Base-by-base conservation (phyloP, 2,329 filamentous ascomycete genomes). In the Nothomitra cinnamomea region DNA sequence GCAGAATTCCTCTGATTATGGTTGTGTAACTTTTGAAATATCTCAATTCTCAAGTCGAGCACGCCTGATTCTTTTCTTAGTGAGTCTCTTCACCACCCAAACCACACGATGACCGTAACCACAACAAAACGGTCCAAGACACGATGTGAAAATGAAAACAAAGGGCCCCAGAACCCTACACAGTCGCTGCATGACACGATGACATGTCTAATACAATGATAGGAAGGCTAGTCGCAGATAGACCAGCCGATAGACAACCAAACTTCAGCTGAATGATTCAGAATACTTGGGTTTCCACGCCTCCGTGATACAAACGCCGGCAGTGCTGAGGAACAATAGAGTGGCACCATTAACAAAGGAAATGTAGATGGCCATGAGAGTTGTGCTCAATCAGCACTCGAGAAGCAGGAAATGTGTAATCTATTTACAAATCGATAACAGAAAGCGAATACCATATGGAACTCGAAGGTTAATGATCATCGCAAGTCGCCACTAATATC, bases 401-500 rank as follows among this genome's bases (percentile, higher is more conserved):
- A 22, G 17, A 35, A 15, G 17, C 19, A 17, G 12, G 10, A 49
- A 35, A 13, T n/a, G 25, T 35, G 24, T n/a, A 35, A 35, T 25
- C 19, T 49, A 49, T 49, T 32, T 49, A 49, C 45, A 49, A 17
- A 49, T 49, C 32, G 19, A 22, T 24, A 24, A 49, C 24, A 49
- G 45, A 35, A 19, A 17, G 45, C 32, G 24, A 19, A 32, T 22
- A 49, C 17, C 25, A 49, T 19, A 32, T 49, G 28, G 13, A 35
- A 49, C 25, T 35, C 24, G 19, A 47, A 17, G 19, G 15, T 24
- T 28, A 32, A 32, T 19, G 10, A 25, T 49, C 25, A 49, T 28
- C 38, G 38, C 17, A 25, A 10, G 42, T 49, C 22, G 21, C 24
- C 41, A 42, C 19, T 53, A n/a, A 56, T 38, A 57, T 61, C 43